Conservation (phyloP, 2,329 filamentous ascomycete genomes). For the Aspergillus bombycis region DNA sequence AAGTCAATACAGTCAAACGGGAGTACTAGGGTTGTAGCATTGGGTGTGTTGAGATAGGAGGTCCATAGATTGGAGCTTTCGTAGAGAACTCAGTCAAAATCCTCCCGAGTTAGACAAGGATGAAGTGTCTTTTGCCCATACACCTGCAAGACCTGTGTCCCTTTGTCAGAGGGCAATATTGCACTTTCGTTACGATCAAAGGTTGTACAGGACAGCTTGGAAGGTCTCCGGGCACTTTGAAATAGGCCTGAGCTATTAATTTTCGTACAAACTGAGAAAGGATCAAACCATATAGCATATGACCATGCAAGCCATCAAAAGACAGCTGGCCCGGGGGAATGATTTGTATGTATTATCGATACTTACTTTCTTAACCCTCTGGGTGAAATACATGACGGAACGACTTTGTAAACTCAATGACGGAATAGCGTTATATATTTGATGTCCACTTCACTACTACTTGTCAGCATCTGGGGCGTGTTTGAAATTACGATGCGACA, state of each 20-base stretch:
- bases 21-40: background rate
- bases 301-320: background rate
- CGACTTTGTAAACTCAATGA: background rate
- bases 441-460: background rate
- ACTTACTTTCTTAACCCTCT: background rate
- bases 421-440: background rate
- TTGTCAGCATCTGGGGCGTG: background rate
- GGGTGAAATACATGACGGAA: no score
- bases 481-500: background rate
- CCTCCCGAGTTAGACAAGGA: no score
- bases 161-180: background rate
- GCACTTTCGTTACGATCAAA: background rate
- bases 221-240: background rate
- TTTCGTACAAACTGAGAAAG: background rate
- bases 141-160: no score
- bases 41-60: background rate
- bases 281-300: background rate
- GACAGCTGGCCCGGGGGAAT: background rate
- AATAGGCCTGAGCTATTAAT: background rate
- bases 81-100: background rate
- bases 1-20: background rate
- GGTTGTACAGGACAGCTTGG: background rate
- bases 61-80: constrained; percentile 1
- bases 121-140: no score
- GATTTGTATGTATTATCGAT: background rate